Percentiles rank a stretch among this genome's conserved stretches.
These are phyloP conservation scores for Cladorrhinum sp. DNA, from an alignment of 2,329 filamentous ascomycete genomes.

Conservation along the genomic window DNA sequence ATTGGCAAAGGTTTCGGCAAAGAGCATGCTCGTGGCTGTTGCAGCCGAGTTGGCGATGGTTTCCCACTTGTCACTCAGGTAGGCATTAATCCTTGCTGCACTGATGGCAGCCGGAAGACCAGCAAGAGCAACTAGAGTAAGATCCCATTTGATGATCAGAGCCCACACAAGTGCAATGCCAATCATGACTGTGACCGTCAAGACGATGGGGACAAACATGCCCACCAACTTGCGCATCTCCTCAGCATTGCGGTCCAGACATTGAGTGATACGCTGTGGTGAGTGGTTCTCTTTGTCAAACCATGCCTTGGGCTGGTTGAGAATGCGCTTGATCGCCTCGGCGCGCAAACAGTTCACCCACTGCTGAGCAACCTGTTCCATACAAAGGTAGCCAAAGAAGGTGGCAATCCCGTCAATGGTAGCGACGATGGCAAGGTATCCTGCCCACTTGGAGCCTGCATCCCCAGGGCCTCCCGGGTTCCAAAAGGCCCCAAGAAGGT, in stretches of 20 bases:
- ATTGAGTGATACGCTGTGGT: conserved; percentile 62
- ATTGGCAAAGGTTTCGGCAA: conserved; percentile 74
- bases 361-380: conserved; percentile 68
- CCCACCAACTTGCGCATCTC: conserved; percentile 83
- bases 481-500: conserved; percentile 67
- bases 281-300: conserved; percentile 69
- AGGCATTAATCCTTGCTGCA: conserved; percentile 63
- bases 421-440: conserved; percentile 67
- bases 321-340: conserved; percentile 64
- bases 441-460: conserved; percentile 62
- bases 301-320: conserved; percentile 75
- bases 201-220: conserved; percentile 68
- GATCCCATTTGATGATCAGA: conserved; percentile 69
- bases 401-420: conserved; percentile 62
- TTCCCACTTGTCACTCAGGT: conserved; percentile 70
- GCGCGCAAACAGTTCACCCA: conserved; percentile 74
- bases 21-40: conserved; percentile 57
- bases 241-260: conserved; percentile 77
- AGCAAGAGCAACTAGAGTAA: conserved; percentile 73
- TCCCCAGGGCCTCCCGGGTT: conserved; percentile 48
- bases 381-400: conserved; percentile 65
- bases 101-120: conserved; percentile 65
- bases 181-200: conserved; percentile 67
- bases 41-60: conserved; percentile 60
- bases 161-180: conserved; percentile 71